phyloP scores from a whole-genome alignment of 2,329 filamentous ascomycete genomes.

The Penicillium aurantiogriseum region DNA sequence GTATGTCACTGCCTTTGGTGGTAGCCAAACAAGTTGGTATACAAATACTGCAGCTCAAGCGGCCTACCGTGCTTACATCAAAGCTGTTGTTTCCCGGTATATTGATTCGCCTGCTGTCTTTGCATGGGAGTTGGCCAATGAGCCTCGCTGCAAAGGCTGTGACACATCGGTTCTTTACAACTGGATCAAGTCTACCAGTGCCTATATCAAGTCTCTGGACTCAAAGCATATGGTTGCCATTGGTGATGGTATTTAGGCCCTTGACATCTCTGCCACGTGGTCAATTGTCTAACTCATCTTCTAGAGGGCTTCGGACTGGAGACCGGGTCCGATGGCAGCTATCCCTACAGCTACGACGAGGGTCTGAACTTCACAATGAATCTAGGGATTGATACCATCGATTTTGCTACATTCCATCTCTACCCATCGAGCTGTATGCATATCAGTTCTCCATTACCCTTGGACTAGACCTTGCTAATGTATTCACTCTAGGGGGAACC shows the following conservation, averaged over 20 bases:
- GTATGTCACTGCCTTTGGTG: constrained; percentile 57
- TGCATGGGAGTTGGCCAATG: constrained; percentile 68
- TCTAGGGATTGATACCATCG: constrained; percentile 53
- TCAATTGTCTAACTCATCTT: background rate
- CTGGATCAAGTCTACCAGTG: constrained; percentile 59
- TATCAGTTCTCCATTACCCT: background rate
- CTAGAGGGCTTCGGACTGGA: constrained; percentile 56
- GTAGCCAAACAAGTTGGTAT: constrained; percentile 56
- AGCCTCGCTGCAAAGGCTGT: constrained; percentile 63
- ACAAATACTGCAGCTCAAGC: constrained; percentile 53
- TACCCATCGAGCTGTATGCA: constrained; percentile 49
- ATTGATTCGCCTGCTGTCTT: constrained; percentile 59
- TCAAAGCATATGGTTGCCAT: constrained; percentile 60
- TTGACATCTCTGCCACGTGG: background rate
- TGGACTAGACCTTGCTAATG: background rate
- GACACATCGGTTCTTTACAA: constrained; percentile 56
- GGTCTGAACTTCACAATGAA: constrained; percentile 54
- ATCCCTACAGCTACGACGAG: constrained; percentile 53
- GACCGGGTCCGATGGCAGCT: constrained; percentile 49
- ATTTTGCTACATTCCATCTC: constrained; percentile 57
- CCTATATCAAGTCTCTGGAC: constrained; percentile 65
- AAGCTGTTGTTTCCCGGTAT: constrained; percentile 59
- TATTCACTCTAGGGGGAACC: constrained; percentile 31
- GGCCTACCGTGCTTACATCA: constrained; percentile 63
- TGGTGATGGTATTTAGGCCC: constrained; percentile 48